phyloP scores from a whole-genome alignment of 805 yeast genomes.

The Saccharomycopsis selenospora region DNA sequence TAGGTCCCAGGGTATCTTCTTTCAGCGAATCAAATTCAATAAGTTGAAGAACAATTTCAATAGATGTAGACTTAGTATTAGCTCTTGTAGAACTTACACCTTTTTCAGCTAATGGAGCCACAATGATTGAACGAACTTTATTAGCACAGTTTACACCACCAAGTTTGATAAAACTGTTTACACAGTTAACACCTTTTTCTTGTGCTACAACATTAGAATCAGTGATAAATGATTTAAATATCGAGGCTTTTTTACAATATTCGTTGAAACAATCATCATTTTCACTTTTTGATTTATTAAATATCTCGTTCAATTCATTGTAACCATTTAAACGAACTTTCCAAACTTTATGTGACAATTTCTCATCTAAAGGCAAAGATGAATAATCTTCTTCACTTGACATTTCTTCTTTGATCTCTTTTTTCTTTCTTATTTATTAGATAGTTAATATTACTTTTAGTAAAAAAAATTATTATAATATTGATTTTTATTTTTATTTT shows the following conservation, averaged over 20 bases:
- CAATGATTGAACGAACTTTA: conserved; percentile 36
- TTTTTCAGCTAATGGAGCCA: conserved; percentile 63
- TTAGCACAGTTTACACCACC: conserved; percentile 42
- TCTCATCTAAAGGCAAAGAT: conserved; percentile 54
- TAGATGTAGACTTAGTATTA: conserved; percentile 59
- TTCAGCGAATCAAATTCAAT: conserved; percentile 44
- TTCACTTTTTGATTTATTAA: conserved; percentile 46
- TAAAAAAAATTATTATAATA: too few species aligned
- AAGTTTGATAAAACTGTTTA: conserved; percentile 46
- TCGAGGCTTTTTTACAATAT: conserved; percentile 45
- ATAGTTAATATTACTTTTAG: too few species aligned
- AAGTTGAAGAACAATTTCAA: conserved; percentile 52
- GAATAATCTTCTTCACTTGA: conserved; percentile 53
- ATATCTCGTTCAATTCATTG: conserved; percentile 48
- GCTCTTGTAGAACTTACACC: conserved; percentile 69
- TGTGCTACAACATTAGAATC: conserved; percentile 90
- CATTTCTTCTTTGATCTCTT: too few species aligned
- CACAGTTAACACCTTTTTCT: conserved; percentile 62
- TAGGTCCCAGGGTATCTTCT: conserved; percentile 51
- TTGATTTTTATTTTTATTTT: too few species aligned
- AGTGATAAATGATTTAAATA: conserved; percentile 49
- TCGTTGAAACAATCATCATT: conserved; percentile 45
- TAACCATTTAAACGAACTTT: conserved; percentile 80
- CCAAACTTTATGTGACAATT: conserved; percentile 70
- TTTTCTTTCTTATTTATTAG: too few species aligned